Percentiles rank a stretch among this genome's conserved stretches.
Evolutionary conservation across 352 stramenopile species (phyloP).

Genomic region (Phytophthora fragariaefolia): DNA sequence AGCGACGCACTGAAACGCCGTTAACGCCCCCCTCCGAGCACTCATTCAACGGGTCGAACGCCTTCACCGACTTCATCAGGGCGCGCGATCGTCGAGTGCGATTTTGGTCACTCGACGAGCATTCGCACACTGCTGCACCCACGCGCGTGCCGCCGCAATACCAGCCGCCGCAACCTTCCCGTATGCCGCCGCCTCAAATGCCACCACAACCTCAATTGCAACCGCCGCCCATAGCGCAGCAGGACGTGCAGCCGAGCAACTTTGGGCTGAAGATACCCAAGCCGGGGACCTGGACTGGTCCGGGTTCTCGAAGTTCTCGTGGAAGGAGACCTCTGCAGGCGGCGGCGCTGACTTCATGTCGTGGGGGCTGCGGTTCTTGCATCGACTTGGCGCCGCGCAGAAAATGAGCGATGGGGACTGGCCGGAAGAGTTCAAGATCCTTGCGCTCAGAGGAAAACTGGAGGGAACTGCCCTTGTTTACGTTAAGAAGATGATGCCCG

Average conservation of each 20-base stretch:
- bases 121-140: too few relatives aligned
- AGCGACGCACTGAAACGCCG: too few relatives aligned
- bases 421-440: constrained; percentile 17
- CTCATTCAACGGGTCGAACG: too few relatives aligned
- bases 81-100: too few relatives aligned
- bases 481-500: constrained; percentile 21
- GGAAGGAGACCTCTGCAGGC: constrained; percentile 5
- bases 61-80: too few relatives aligned
- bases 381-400: constrained; percentile 7
- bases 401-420: constrained; percentile 9
- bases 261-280: constrained; percentile 5
- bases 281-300: constrained; percentile 4
- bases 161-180: not conserved
- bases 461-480: not conserved
- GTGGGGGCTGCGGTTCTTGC: constrained; percentile 10
- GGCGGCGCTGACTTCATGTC: constrained; percentile 12
- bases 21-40: too few relatives aligned
- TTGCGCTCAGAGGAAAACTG: constrained; percentile 4
- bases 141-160: not conserved
- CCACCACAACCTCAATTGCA: not conserved
- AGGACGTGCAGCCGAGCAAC: not conserved
- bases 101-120: too few relatives aligned
- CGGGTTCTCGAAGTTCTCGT: not conserved
- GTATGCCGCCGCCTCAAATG: too few relatives aligned
- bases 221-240: not conserved